A percentile compares a stretch with the other conserved stretches of the same genome.
Evolutionary conservation across 345 rosid genomes (phyloP).

Genomic region (Diplotaxis tenuifolia): DNA sequence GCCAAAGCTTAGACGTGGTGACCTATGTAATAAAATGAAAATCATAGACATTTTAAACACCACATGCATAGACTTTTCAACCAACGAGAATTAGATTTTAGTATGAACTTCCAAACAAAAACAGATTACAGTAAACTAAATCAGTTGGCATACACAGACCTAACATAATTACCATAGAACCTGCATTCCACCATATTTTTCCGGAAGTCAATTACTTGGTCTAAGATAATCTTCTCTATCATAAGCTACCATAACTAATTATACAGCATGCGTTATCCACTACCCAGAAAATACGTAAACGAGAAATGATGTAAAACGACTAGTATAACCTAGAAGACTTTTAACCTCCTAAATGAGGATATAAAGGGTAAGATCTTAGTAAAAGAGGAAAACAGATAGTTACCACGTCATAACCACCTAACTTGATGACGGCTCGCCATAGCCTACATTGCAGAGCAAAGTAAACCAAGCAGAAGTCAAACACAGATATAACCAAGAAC

Average conservation of each 20-base stretch:
- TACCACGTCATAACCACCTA: slow-evolving; percentile 98
- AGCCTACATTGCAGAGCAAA: slow-evolving; percentile 48
- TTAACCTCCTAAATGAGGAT: no score
- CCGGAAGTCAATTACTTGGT: no score
- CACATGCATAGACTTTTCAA: slow-evolving; percentile 10
- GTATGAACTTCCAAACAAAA: neutral
- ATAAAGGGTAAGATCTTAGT: neutral
- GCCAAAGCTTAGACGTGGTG: slow-evolving; percentile 82
- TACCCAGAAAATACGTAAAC: no score
- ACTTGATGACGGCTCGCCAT: slow-evolving; percentile 81
- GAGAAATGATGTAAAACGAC: no score
- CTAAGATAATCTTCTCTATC: no score
- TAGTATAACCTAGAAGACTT: no score
- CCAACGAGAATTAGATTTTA: neutral
- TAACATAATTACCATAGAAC: neutral
- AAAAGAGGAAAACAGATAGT: slow-evolving; percentile 20
- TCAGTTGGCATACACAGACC: slow-evolving; percentile 4
- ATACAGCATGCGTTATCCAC: no score
- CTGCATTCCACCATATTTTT: no score
- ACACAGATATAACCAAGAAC: neutral
- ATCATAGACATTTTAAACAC: neutral
- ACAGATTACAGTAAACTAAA: neutral
- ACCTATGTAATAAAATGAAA: slow-evolving; percentile 50
- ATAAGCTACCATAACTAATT: no score
- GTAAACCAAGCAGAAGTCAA: slow-evolving; percentile 19